Evolutionary conservation across 495 filamentous ascomycete genomes (phyloP).

Genomic region (Penicillium pulvis): DNA sequence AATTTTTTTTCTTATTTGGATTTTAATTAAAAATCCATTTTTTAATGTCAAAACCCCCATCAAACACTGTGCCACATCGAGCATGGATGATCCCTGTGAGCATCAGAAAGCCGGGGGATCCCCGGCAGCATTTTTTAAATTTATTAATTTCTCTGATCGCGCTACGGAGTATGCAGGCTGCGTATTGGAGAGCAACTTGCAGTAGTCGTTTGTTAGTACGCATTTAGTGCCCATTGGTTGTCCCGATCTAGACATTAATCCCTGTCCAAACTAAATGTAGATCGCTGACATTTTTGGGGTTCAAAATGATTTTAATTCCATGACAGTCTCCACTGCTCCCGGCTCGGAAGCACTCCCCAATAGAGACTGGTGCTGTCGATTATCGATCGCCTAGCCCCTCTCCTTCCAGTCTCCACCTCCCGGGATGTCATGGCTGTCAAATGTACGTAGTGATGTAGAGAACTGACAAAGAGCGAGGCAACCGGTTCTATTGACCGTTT

Average conservation of each 20-base stretch:
- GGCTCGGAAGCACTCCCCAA: constrained; percentile 13
- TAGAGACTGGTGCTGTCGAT: constrained; percentile 22
- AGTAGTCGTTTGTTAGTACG: background rate
- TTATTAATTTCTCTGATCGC: constrained; percentile 8
- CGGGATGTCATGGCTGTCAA: constrained; percentile 6
- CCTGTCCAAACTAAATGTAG: constrained; percentile 17
- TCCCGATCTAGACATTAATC: constrained; percentile 8
- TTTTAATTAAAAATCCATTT: background rate
- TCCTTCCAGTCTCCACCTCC: background rate
- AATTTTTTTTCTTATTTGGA: background rate
- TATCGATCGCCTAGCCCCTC: constrained; percentile 21
- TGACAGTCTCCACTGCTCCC: constrained; percentile 12
- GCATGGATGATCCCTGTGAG: constrained; percentile 43
- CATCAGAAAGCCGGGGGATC: constrained; percentile 29
- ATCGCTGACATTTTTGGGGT: constrained; percentile 8
- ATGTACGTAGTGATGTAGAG: background rate
- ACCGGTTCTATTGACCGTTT: background rate
- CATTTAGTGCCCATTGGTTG: background rate
- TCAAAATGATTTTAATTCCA: background rate
- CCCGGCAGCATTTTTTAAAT: constrained; percentile 12
- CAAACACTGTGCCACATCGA: constrained; percentile 20
- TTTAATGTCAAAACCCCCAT: constrained; percentile 3
- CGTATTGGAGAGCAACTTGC: background rate
- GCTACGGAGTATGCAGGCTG: background rate
- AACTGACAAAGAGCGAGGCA: background rate